A percentile compares a stretch with the other conserved stretches of the same genome.
These are phyloP conservation scores for Lodderomyces jiufengensis DNA, from an alignment of 1,139 yeast genomes.

Conservation along the genomic window DNA sequence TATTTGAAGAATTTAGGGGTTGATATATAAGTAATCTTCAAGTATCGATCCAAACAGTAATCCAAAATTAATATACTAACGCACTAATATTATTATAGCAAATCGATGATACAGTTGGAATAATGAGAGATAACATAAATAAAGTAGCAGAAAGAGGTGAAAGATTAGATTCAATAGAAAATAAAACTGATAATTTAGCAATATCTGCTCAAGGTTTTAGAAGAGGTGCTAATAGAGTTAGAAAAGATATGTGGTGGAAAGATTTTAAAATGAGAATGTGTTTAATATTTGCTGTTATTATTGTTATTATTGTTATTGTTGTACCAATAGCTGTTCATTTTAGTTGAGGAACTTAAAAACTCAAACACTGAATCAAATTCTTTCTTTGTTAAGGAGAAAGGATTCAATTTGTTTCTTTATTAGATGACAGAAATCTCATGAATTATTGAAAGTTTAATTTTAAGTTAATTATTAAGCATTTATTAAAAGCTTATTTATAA, in stretches of 20 bases:
- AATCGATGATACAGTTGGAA: slow-evolving; percentile 95
- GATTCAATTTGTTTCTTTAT: not conserved
- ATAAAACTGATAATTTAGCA: slow-evolving; percentile 90
- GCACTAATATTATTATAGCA: slow-evolving; percentile 42
- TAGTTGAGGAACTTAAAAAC: no score
- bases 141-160: slow-evolving; percentile 95
- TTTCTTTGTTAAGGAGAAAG: not conserved
- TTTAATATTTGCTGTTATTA: slow-evolving; percentile 73
- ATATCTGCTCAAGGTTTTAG: slow-evolving; percentile 94
- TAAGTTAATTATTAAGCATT: no score
- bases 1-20: no score
- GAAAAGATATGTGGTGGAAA: slow-evolving; percentile 99
- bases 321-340: slow-evolving; percentile 95
- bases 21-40: no score
- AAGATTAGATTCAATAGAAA: slow-evolving; percentile 87
- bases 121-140: slow-evolving; percentile 96
- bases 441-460: no score
- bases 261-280: slow-evolving; percentile 97
- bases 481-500: no score
- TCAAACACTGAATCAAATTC: no score
- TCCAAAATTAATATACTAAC: no score
- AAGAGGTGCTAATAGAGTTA: slow-evolving; percentile 94
- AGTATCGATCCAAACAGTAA: no score
- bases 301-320: slow-evolving; percentile 80
- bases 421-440: no score